A percentile compares a stretch with the other conserved stretches of the same genome.
phyloP scores from a whole-genome alignment of 176 grass and related monocot genomes.

The Aegilops umbellulata region DNA sequence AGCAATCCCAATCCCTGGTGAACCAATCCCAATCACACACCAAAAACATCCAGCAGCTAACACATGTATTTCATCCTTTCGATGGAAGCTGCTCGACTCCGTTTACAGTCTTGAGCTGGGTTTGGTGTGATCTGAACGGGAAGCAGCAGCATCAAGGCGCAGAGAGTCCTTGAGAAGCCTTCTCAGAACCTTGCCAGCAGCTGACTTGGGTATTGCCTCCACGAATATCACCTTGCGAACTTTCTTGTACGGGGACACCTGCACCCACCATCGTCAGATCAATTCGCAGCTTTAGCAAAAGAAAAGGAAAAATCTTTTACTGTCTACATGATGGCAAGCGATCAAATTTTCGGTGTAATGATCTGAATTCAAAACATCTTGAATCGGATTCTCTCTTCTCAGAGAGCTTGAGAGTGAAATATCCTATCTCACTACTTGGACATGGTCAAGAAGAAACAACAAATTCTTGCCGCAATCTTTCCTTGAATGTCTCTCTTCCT shows the following conservation, averaged over 20 bases:
- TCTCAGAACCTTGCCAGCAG: constrained; percentile 77
- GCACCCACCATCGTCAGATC: background rate
- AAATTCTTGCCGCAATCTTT: background rate
- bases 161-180: constrained; percentile 56
- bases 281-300: background rate
- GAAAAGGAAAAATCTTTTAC: background rate
- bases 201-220: constrained; percentile 75
- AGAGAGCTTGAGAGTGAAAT: too few relatives aligned
- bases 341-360: background rate
- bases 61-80: background rate
- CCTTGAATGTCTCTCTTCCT: background rate
- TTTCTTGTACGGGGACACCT: constrained; percentile 93
- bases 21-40: background rate
- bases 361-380: too few relatives aligned
- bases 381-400: too few relatives aligned
- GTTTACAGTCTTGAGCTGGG: constrained; percentile 46
- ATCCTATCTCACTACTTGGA: background rate
- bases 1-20: background rate
- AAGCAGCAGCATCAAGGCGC: background rate
- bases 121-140: background rate
- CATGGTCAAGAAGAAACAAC: constrained; percentile 26
- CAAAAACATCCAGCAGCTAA: background rate
- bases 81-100: background rate
- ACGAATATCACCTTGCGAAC: constrained; percentile 87
- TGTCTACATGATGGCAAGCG: background rate